Percentiles rank a stretch among this genome's conserved stretches.
phyloP scores from a whole-genome alignment of 2,329 filamentous ascomycete genomes.

The Didymella keratinophila region DNA sequence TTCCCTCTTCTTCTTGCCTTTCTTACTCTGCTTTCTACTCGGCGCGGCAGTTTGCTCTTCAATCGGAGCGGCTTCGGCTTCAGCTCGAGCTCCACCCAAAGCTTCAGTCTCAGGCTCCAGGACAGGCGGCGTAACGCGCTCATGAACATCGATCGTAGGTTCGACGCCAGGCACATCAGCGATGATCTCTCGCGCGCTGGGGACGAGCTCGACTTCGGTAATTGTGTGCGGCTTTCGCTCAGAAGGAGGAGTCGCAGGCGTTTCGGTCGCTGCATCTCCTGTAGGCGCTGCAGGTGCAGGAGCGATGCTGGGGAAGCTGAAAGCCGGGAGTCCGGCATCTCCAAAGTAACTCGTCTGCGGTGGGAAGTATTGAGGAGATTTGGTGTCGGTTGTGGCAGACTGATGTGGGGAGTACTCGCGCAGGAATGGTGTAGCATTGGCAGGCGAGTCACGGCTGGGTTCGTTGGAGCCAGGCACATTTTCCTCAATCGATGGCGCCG shows the following conservation, averaged over 20 bases:
- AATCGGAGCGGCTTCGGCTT: neutral
- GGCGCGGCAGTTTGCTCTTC: conserved; percentile 13
- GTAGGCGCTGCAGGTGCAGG: neutral
- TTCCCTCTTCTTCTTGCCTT: conserved; percentile 38
- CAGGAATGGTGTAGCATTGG: neutral
- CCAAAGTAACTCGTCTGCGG: conserved; percentile 11
- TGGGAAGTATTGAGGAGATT: neutral
- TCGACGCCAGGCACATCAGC: conserved; percentile 3
- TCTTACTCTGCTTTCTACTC: conserved; percentile 41
- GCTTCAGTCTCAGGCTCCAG: neutral
- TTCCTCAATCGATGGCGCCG: no score
- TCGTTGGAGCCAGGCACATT: neutral
- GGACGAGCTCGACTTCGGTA: conserved; percentile 19
- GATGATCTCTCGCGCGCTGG: conserved; percentile 5
- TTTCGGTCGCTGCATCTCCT: neutral
- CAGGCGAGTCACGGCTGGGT: neutral
- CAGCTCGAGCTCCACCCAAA: neutral
- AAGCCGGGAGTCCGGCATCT: conserved; percentile 7
- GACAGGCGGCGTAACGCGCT: neutral
- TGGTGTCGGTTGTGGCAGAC: neutral
- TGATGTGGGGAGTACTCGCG: neutral
- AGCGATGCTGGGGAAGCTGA: neutral
- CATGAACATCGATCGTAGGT: neutral
- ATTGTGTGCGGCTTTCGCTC: neutral
- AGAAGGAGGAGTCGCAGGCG: neutral